Percentiles rank a stretch among this genome's conserved stretches.
Conservation (phyloP, 495 filamentous ascomycete species). For the Elasticomyces elasticus region DNA sequence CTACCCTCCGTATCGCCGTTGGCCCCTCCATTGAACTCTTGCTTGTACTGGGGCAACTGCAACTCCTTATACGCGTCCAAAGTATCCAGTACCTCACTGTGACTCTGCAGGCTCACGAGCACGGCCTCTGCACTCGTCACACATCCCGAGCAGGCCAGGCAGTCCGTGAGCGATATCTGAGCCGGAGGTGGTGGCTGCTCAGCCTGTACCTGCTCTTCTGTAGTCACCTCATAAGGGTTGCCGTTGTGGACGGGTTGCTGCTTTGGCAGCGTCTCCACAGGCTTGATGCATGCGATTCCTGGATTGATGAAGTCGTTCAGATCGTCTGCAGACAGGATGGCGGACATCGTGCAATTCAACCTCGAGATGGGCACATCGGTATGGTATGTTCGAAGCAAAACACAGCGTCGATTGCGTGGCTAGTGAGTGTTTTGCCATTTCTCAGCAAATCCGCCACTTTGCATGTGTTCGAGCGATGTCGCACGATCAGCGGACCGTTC, state of each 20-base stretch:
- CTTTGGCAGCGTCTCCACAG: constrained; percentile 74
- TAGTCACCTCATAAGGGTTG: constrained; percentile 78
- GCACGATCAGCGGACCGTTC: no score
- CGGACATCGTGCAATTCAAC: constrained; percentile 55
- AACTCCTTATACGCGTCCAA: constrained; percentile 57
- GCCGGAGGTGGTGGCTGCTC: constrained; percentile 49
- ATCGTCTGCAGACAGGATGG: constrained; percentile 91
- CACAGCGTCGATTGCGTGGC: not conserved
- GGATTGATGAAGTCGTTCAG: constrained; percentile 98
- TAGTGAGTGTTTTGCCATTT: not conserved
- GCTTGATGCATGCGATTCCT: constrained; percentile 96
- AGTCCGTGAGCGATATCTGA: constrained; percentile 93
- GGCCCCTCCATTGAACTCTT: constrained; percentile 4
- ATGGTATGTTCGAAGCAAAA: not conserved
- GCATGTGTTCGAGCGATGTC: no score
- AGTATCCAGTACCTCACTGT: constrained; percentile 75
- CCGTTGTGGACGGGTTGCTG: constrained; percentile 34
- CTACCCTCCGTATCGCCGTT: constrained; percentile 21
- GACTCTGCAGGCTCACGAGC: constrained; percentile 82
- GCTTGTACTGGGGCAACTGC: constrained; percentile 22
- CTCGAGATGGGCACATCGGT: constrained; percentile 22
- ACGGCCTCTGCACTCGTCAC: constrained; percentile 96
- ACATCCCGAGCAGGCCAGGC: constrained; percentile 93
- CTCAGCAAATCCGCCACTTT: constrained; percentile 3
- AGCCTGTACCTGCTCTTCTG: constrained; percentile 65